Evolutionary conservation across 2,329 filamentous ascomycete genomes (phyloP), one percentile per base, ranked within the genome.

Genomic region (Fusarium haematococcum): DNA sequence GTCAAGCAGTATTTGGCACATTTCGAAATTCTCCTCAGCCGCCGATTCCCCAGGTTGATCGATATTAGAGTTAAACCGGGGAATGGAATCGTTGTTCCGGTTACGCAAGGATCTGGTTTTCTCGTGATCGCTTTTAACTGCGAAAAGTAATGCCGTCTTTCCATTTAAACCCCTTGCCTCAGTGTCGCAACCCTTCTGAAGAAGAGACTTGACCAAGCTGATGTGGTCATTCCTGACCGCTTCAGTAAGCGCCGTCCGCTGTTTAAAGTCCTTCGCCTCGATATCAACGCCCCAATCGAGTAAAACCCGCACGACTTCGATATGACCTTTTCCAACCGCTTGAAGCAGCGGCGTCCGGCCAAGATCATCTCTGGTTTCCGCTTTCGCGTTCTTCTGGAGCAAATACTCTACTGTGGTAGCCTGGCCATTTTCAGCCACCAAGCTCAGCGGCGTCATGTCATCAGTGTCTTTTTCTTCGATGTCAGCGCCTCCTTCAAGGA

Each of bases 291-390:
- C 39, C 39, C 39, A 20, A 3, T 41, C n/a, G 9, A 41, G 6
- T 20, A 41, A 20, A 13, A 41, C 10, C 1, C 10, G n/a, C 39
- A 1, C 9, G 39, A 6, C 39, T 5, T 20, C n/a, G 10, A 20
- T 3, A 3, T 41, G 10, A 2, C 39, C 18, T 6, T 0, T 6
- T 20, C 0, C 3, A 13, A 10, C 39, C 10, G n/a, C 39, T 20
- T 41, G 39, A 41, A 20, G 1, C 5, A 41, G n/a, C 9, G 39
- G 39, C 5, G 39, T 41, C 39, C 6, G 9, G 5, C 2, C 5
- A 20, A 3, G 5, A 4, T 2, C 0, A 41, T 41, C 39, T 41
- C n/a, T 41, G 5, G 39, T 13, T 5, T 41, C 39, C 10, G 5
- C 2, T 3, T 20, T 41, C 39, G 39, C 39, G 5, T 6, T 6